Evolutionary conservation across 176 grass and related monocot species (phyloP), one percentile per base, ranked within the genome.

Genomic region (Oryza brachyantha): DNA sequence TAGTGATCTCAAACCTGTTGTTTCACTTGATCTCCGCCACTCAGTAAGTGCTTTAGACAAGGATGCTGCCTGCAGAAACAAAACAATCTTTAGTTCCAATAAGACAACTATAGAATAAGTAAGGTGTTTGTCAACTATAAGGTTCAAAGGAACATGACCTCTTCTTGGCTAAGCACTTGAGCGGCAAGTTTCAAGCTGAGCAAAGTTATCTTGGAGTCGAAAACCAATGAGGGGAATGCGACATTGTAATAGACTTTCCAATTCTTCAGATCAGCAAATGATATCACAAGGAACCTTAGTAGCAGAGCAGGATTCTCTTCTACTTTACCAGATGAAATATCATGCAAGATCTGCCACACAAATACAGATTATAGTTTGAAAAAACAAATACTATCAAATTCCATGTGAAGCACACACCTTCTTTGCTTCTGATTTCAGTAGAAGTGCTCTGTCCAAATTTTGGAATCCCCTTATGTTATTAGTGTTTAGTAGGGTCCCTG

Each of bases 191-290:
- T 84, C 25, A 94, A 42, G 21, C 75, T 83, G 60, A 91, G 86
- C 62, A 98, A 40, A 34, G 77, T 89, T 29, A 93, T 88, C 68
- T 84, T 72, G 39, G 90, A 91, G 81, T 92, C 75, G 63, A 98
- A 86, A 64, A 94, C 71, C 54, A 97, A 85, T 13, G 95, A 89
- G 11, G 95, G 92, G 64, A 98, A 98, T 28, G 87, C 90, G 52
- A 93, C 64, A 80, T 88, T 83, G 70, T 93, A 90, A 81, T 87
- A 76, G 42, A 94, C 75, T 43, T 84, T 90, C 95, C 95, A 98
- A 73, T 94, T 98, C 71, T 98, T 98, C 64, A 98, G 79, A 83
- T 98, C 95, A n/a, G 87, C 89, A 86, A 84, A 98, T 38, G 95
- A 98, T 86, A 87, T 98, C 68, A 93, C 41, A 90, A 94, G 77